Evolutionary conservation across 2,329 filamentous ascomycete genomes (phyloP), one percentile per base, ranked within the genome.

Genomic region (Xylariaceae sp.): DNA sequence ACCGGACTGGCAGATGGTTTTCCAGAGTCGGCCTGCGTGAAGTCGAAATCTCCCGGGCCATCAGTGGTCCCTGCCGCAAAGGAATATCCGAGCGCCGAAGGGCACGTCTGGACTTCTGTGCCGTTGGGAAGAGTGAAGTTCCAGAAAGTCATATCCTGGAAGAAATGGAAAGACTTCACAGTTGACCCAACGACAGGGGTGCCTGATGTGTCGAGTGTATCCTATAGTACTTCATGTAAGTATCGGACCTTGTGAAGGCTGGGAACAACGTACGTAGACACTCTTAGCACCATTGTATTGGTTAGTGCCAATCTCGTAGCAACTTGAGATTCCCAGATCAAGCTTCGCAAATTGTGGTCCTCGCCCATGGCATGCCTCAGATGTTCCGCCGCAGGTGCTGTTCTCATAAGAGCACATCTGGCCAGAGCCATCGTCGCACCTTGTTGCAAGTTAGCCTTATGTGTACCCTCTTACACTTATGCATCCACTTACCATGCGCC

Each of bases 1-100:
- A 95, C 65, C 0, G 87, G 87, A 53, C 86, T 91, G 19, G 72
- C 69, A 48, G 83, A 77, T 0, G 89, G 85, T 4, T 75, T 69
- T 21, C 84, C 83, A 0, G 84, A 83, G 58, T 88, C 81, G 53
- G 83, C 87, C 64, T 96, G 91, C 14, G 86, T 90, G 62, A 95
- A 95, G 68, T 95, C 91, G 58, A 94, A 93, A 0, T 80, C 81
- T 2, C 91, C 91, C 0, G 91, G 90, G 1, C 91, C 88, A 58
- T 96, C 91, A 0, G 87, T 87, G 0, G 91, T 96, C 17, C 91
- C 91, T 3, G 86, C 91, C 1, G 90, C 90, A 60, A 96, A 96
- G 1, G 86, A 88, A 62, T 92, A 92, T 3, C 91, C 91, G 44
- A 96, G 71, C 1, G 89, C 89, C 1, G 89, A 90, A 14, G 89